Conservation (phyloP, 495 filamentous ascomycete genomes). For the Aspergillus steynii region DNA sequence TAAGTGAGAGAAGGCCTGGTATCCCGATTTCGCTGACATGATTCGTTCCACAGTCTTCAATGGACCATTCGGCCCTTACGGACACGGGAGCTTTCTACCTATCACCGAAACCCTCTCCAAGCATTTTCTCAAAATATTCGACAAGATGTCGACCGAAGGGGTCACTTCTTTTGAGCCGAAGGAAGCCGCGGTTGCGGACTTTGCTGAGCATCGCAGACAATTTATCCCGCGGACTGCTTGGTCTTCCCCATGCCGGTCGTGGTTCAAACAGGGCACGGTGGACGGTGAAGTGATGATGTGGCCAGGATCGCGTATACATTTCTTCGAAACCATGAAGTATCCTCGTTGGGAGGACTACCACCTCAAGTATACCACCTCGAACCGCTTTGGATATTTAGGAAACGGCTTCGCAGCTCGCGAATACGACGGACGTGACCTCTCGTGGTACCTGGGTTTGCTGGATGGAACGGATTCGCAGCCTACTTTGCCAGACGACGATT, state of each 20-base stretch:
- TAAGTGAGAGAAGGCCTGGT: not conserved
- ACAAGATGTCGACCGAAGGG: slow-evolving; percentile 33
- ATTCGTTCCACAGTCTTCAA: slow-evolving; percentile 27
- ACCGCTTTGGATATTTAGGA: slow-evolving; percentile 27
- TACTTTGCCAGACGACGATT: too few relatives aligned
- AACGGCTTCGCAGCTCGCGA: slow-evolving; percentile 26
- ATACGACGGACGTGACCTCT: not conserved
- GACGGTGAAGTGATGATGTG: slow-evolving; percentile 24
- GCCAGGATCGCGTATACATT: slow-evolving; percentile 44
- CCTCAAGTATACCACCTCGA: slow-evolving; percentile 14
- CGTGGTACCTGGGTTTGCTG: too few relatives aligned
- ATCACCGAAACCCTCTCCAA: slow-evolving; percentile 39
- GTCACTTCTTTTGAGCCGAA: slow-evolving; percentile 19
- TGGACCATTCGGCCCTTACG: slow-evolving; percentile 37
- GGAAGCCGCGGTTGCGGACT: slow-evolving; percentile 33
- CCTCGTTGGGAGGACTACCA: slow-evolving; percentile 53
- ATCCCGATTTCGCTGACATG: too few relatives aligned
- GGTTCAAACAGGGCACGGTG: slow-evolving; percentile 39
- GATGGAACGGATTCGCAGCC: too few relatives aligned
- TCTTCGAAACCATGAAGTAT: slow-evolving; percentile 49
- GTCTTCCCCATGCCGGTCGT: slow-evolving; percentile 41
- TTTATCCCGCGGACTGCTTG: slow-evolving; percentile 43
- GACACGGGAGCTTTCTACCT: slow-evolving; percentile 33
- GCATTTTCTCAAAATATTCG: slow-evolving; percentile 41
- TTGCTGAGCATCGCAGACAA: slow-evolving; percentile 32